These are phyloP conservation scores for Acer yangbiense DNA, from an alignment of 345 rosid species.

Conservation along the genomic window DNA sequence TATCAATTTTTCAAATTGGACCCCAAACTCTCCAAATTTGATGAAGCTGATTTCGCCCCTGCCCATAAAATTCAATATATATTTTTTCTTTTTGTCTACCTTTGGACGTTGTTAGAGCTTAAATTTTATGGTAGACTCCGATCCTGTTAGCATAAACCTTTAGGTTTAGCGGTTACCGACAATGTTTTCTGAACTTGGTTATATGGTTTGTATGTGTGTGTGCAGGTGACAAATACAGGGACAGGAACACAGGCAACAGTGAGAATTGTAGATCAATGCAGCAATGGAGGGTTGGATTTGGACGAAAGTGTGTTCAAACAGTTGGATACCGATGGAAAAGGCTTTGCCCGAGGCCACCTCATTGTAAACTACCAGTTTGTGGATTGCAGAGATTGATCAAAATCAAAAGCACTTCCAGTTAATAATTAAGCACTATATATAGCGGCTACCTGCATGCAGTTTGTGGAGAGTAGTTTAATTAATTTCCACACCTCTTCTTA, in stretches of 20 bases:
- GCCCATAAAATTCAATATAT: too few relatives aligned
- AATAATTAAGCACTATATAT: background rate
- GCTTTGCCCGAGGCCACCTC: constrained; percentile 37
- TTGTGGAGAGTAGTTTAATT: background rate
- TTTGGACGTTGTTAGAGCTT: too few relatives aligned
- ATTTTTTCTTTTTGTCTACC: too few relatives aligned
- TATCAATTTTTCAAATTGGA: too few relatives aligned
- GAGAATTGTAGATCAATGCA: constrained; percentile 71
- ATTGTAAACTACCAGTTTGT: constrained; percentile 43
- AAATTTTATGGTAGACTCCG: too few relatives aligned
- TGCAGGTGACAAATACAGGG: constrained; percentile 56
- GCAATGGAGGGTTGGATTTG: constrained; percentile 63
- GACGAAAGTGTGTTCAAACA: constrained; percentile 43
- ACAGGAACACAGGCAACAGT: constrained; percentile 47
- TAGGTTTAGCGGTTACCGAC: background rate
- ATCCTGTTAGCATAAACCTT: background rate
- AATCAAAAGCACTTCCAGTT: background rate
- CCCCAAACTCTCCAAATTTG: too few relatives aligned
- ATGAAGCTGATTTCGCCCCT: too few relatives aligned
- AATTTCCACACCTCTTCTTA: background rate
- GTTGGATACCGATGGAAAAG: constrained; percentile 52
- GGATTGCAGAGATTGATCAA: constrained; percentile 27
- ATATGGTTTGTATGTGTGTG: background rate
- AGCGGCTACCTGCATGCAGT: background rate
- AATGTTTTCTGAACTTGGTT: too few relatives aligned